Percentiles rank a stretch among this genome's conserved stretches.
These are phyloP conservation scores for Conticribra weissflogii DNA, from an alignment of 108 stramenopile species.

Conservation along the genomic window DNA sequence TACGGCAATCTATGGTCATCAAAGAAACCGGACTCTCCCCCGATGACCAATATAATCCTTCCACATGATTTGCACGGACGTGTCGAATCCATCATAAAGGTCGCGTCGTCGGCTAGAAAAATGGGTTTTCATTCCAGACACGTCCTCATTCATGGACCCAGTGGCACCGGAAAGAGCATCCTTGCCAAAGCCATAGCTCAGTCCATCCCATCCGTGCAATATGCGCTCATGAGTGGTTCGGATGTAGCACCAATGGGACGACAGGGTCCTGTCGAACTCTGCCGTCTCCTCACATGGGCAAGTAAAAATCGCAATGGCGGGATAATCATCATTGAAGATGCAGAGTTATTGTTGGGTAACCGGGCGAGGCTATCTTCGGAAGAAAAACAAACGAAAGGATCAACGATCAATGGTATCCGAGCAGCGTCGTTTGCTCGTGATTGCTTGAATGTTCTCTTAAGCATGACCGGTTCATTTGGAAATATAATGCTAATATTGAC, in stretches of 20 bases:
- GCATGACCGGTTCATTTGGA: slow-evolving; percentile 79
- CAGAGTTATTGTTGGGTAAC: slow-evolving; percentile 74
- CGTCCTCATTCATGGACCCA: slow-evolving; percentile 79
- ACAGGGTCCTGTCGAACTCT: slow-evolving; percentile 85
- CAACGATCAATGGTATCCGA: neutral
- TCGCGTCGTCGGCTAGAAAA: slow-evolving; percentile 33
- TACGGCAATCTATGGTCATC: slow-evolving; percentile 43
- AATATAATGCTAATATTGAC: slow-evolving; percentile 89
- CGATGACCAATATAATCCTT: slow-evolving; percentile 32
- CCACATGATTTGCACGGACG: slow-evolving; percentile 28
- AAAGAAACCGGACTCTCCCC: neutral
- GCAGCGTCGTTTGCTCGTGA: slow-evolving; percentile 44
- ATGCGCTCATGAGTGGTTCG: slow-evolving; percentile 86
- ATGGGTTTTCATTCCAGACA: slow-evolving; percentile 70
- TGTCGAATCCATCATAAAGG: slow-evolving; percentile 34
- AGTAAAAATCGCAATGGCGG: slow-evolving; percentile 61
- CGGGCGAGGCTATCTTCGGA: slow-evolving; percentile 20
- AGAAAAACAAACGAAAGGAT: neutral
- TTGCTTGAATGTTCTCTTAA: slow-evolving; percentile 66
- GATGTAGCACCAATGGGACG: slow-evolving; percentile 63
- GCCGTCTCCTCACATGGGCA: slow-evolving; percentile 84
- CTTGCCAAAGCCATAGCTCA: slow-evolving; percentile 76
- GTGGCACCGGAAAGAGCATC: slow-evolving; percentile 89
- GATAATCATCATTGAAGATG: slow-evolving; percentile 89
- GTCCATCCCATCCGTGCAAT: slow-evolving; percentile 73